phyloP scores from a whole-genome alignment of 2,329 filamentous ascomycete species.

The Tothia fuscella region DNA sequence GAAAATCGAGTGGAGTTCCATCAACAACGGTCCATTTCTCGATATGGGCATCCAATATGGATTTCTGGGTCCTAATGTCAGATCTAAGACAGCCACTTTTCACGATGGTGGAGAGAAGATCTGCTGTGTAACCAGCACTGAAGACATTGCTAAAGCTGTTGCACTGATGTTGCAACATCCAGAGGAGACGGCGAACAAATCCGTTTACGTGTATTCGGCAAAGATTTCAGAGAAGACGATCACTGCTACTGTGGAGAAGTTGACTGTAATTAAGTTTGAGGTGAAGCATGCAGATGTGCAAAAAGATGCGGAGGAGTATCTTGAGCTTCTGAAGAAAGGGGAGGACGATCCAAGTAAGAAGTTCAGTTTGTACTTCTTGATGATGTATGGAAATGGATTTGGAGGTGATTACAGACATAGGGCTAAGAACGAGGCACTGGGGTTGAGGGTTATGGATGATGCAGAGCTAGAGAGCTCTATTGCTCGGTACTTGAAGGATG shows the following conservation, averaged over 20 bases:
- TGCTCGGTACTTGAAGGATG: conserved; percentile 2
- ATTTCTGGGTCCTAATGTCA: conserved; percentile 11
- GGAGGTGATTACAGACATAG: conserved; percentile 1
- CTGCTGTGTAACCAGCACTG: neutral
- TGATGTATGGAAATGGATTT: conserved; percentile 3
- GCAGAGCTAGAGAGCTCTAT: neutral
- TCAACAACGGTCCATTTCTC: conserved; percentile 13
- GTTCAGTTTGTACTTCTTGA: neutral
- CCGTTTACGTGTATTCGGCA: conserved; percentile 11
- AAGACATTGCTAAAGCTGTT: conserved; percentile 10
- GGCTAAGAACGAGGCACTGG: conserved; percentile 5
- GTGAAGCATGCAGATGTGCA: neutral
- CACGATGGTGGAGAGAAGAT: conserved; percentile 6
- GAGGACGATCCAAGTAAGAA: neutral
- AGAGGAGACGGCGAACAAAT: conserved; percentile 11
- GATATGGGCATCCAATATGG: conserved; percentile 12
- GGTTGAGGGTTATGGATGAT: conserved; percentile 1
- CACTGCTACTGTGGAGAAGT: conserved; percentile 10
- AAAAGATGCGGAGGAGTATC: neutral
- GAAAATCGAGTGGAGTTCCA: conserved; percentile 12
- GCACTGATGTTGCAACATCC: conserved; percentile 8
- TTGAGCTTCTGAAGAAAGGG: neutral
- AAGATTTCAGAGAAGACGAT: conserved; percentile 13
- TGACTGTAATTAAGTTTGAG: neutral
- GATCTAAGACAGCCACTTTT: conserved; percentile 10